Base-by-base conservation (phyloP, 371 early-diverging fungal genomes). In the Nematocida ironsii region DNA sequence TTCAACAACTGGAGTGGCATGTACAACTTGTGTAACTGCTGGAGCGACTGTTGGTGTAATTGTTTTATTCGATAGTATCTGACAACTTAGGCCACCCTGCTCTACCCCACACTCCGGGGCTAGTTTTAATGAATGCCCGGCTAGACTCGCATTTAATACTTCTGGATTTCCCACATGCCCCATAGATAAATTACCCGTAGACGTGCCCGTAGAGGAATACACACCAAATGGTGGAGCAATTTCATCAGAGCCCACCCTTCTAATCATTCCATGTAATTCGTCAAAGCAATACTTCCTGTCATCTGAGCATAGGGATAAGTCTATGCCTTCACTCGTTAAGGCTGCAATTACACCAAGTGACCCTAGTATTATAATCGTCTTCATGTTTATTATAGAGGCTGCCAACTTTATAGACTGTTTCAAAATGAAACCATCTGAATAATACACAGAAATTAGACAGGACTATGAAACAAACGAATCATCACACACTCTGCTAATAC, bases 271-370 rank as follows among this genome's bases (percentile, higher is more conserved):
- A 48, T 74, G 52, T 5, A 47, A 4, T 0, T 70, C 54, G 39
- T 78, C 70, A 45, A 23, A 78, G 80, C 80, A 78, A 67, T 78
- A 78, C n/a, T 58, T 13, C 9, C 23, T 48, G 45, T 78, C 80
- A 23, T 40, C 23, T 23, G 80, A 78, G 45, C 80, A 78, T 7
- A 71, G 16, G 18, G 48, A 20, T 5, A 67, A 45, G 44, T 70
- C 48, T 55, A 70, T 70, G 6, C 47, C 80, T 18, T 48, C 52
- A 16, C 13, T 11, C 6, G 11, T 11, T 33, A 33, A 33, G 11
- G 50, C 69, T 1, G 54, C 16, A 50, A 39, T 50, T 16, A 40
- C 40, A 1, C 9, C 0, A 9, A 68, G n/a, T 6, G 18, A 48
- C 13, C 7, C 69, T 48, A 68, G 47, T 2, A 52, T 48, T 39